phyloP scores from a whole-genome alignment of 768 basidiomycete species.

The Russula sp. region DNA sequence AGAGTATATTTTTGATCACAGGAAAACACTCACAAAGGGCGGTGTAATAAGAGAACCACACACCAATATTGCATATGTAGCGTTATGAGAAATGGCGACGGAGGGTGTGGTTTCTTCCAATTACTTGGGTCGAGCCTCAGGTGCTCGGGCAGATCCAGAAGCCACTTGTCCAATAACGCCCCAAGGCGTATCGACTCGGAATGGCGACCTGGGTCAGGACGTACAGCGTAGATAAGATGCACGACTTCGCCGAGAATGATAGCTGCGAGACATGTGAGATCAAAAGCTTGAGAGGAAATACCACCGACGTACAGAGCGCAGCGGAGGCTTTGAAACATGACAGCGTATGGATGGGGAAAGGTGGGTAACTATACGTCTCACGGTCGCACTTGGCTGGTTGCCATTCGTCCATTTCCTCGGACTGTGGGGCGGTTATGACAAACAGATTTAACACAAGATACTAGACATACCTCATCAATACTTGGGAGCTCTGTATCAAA shows the following conservation, averaged over 20 bases:
- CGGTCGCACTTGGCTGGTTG: slow-evolving; percentile 42
- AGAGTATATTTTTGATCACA: background rate
- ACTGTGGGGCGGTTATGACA: slow-evolving; percentile 37
- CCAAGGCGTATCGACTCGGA: slow-evolving; percentile 58
- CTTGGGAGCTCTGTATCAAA: slow-evolving; percentile 70
- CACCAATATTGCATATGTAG: slow-evolving; percentile 89
- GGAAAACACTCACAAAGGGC: slow-evolving; percentile 63
- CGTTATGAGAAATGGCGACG: slow-evolving; percentile 64
- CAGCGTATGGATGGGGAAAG: slow-evolving; percentile 49
- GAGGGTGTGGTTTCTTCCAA: slow-evolving; percentile 42
- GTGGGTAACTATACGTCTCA: slow-evolving; percentile 34
- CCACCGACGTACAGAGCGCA: slow-evolving; percentile 53
- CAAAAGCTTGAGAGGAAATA: slow-evolving; percentile 3
- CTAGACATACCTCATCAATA: slow-evolving; percentile 50
- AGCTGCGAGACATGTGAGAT: slow-evolving; percentile 43
- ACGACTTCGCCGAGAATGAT: slow-evolving; percentile 66
- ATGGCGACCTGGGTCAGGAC: slow-evolving; percentile 53
- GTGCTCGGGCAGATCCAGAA: slow-evolving; percentile 64
- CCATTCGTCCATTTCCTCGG: slow-evolving; percentile 64
- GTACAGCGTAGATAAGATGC: slow-evolving; percentile 68
- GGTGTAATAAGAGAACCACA: slow-evolving; percentile 66
- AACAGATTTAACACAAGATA: background rate
- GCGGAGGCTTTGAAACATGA: slow-evolving; percentile 82
- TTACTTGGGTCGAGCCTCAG: slow-evolving; percentile 55
- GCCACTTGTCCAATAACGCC: slow-evolving; percentile 68